A percentile compares a stretch with the other conserved stretches of the same genome.
Conservation (phyloP, 2,329 filamentous ascomycete species). For the Ceratocystis colombiana region DNA sequence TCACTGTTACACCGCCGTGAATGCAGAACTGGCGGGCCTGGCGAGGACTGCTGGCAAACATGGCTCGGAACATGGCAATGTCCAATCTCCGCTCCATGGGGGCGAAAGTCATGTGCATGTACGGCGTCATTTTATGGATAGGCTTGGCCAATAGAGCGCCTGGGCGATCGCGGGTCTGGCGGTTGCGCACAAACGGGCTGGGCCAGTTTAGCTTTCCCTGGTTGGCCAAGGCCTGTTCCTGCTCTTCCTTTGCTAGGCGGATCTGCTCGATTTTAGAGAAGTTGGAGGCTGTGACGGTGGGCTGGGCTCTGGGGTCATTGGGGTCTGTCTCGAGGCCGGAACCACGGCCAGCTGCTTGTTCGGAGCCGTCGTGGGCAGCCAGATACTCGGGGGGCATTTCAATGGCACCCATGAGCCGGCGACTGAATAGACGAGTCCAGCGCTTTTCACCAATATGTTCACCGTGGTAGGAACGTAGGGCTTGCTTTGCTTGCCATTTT, state of each 20-base stretch:
- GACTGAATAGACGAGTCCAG: slow-evolving; percentile 88
- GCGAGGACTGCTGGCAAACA: slow-evolving; percentile 87
- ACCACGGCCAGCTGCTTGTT: slow-evolving; percentile 73
- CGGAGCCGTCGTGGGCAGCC: slow-evolving; percentile 69
- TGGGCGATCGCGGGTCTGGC: slow-evolving; percentile 22
- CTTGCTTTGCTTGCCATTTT: slow-evolving; percentile 87
- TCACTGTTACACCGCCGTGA: slow-evolving; percentile 88
- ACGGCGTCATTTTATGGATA: slow-evolving; percentile 55
- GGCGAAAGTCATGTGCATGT: slow-evolving; percentile 93
- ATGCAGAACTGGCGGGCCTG: slow-evolving; percentile 92
- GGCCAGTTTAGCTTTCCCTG: slow-evolving; percentile 18
- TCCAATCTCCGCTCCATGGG: slow-evolving; percentile 85
- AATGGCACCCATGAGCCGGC: slow-evolving; percentile 69
- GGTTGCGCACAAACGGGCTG: slow-evolving; percentile 19
- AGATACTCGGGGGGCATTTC: slow-evolving; percentile 76
- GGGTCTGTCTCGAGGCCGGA: slow-evolving; percentile 48
- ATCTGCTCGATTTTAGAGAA: slow-evolving; percentile 27
- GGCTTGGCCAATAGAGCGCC: slow-evolving; percentile 33
- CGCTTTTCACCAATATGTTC: slow-evolving; percentile 87
- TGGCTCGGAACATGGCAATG: slow-evolving; percentile 82
- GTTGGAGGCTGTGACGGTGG: slow-evolving; percentile 28
- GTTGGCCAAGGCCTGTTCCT: slow-evolving; percentile 19
- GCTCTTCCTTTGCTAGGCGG: slow-evolving; percentile 23
- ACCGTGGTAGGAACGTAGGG: slow-evolving; percentile 80
- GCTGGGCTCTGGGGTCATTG: slow-evolving; percentile 23